Percentiles rank a stretch among this genome's conserved stretches.
These are phyloP conservation scores for Protostelium mycophagum DNA, from an alignment of 78 protist species.

Conservation along the genomic window DNA sequence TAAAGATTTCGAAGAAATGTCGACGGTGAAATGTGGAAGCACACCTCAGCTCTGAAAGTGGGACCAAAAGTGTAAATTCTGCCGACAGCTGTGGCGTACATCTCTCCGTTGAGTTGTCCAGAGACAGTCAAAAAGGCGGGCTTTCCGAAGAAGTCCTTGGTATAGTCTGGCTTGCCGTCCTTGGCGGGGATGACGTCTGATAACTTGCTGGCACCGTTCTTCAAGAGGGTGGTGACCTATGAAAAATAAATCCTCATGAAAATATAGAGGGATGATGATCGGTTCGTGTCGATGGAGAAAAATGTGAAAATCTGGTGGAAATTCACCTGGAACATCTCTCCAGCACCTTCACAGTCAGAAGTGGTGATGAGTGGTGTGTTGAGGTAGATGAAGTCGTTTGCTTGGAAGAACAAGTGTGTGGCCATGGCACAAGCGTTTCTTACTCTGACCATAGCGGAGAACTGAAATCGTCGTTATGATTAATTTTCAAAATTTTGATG, in stretches of 20 bases:
- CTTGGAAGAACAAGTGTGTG: slow-evolving; percentile 64
- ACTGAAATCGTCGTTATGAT: not conserved
- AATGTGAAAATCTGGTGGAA: too few relatives aligned
- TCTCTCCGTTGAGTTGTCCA: slow-evolving; percentile 78
- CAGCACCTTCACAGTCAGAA: slow-evolving; percentile 92
- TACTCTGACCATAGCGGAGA: slow-evolving; percentile 57
- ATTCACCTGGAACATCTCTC: slow-evolving; percentile 72
- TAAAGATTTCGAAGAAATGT: not conserved
- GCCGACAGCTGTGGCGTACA: slow-evolving; percentile 39
- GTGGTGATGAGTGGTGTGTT: slow-evolving; percentile 87
- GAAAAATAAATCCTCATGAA: not conserved
- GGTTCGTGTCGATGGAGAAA: too few relatives aligned
- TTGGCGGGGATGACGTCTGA: not conserved
- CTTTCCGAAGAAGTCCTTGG: slow-evolving; percentile 54
- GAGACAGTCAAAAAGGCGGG: slow-evolving; percentile 80
- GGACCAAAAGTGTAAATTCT: slow-evolving; percentile 90
- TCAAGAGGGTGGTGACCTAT: not conserved
- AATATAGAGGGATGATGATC: too few relatives aligned
- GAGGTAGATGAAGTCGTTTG: slow-evolving; percentile 52
- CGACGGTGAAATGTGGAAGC: not conserved
- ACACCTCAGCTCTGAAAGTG: slow-evolving; percentile 71
- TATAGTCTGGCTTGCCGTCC: not conserved
- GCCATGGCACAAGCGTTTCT: slow-evolving; percentile 56
- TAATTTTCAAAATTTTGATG: not conserved
- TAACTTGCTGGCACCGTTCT: not conserved